Percentiles rank a stretch among this genome's conserved stretches.
These are phyloP conservation scores for Rhipidocladum racemiflorum DNA, from an alignment of 176 grass and related monocot species.

Conservation along the genomic window DNA sequence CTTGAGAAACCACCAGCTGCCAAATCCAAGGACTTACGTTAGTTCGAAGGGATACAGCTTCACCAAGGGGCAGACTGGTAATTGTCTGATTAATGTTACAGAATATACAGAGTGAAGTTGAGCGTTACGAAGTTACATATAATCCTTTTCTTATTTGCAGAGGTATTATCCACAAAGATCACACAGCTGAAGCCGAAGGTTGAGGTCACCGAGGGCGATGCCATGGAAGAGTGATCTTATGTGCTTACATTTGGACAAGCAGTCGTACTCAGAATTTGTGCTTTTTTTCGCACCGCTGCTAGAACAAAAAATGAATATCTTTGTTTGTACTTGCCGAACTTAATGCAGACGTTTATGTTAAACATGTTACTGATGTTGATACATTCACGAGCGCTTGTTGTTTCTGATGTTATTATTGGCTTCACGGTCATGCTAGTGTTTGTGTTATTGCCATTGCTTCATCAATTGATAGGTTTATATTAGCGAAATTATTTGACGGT, in stretches of 20 bases:
- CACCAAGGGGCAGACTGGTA: slow-evolving; percentile 79
- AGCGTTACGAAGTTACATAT: not conserved
- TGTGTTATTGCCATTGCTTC: not conserved
- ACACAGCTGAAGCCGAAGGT: slow-evolving; percentile 57
- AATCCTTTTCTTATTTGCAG: slow-evolving; percentile 42
- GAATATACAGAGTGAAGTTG: not conserved
- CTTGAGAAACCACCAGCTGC: slow-evolving; percentile 77
- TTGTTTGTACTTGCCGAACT: slow-evolving; percentile 36
- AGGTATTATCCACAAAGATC: slow-evolving; percentile 75
- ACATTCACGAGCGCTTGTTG: not conserved
- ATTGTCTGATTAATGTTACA: slow-evolving; percentile 4
- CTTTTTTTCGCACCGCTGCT: slow-evolving; percentile 6
- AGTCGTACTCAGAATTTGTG: not conserved
- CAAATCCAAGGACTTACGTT: slow-evolving; percentile 75
- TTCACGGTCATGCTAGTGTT: not conserved
- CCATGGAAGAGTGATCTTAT: slow-evolving; percentile 80
- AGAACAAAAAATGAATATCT: slow-evolving; percentile 3
- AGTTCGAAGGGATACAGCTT: slow-evolving; percentile 87
- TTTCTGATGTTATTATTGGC: not conserved
- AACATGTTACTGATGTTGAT: slow-evolving; percentile 3
- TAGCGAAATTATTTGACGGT: too few species aligned
- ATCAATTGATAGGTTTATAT: too few species aligned
- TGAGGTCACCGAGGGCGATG: slow-evolving; percentile 51
- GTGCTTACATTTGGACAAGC: not conserved
- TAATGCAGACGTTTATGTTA: not conserved